These are phyloP conservation scores for Iris pallida DNA, from an alignment of 116 monocot species.

Conservation along the genomic window DNA sequence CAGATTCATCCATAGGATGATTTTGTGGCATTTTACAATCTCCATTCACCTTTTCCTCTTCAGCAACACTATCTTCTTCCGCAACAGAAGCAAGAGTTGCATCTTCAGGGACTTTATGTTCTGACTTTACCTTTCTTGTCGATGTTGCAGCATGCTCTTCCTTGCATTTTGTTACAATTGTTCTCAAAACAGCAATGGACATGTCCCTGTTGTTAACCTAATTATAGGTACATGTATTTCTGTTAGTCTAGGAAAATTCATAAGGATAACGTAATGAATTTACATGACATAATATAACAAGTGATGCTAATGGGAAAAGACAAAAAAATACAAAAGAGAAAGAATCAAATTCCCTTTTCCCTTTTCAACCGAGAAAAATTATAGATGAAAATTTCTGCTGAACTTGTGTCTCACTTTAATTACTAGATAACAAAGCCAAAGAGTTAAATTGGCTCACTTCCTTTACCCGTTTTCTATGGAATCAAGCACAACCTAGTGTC, in stretches of 20 bases:
- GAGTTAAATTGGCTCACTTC: too few species aligned
- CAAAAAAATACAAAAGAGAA: too few species aligned
- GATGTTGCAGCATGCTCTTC: slow-evolving; percentile 59
- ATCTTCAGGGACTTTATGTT: slow-evolving; percentile 14
- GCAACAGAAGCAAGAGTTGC: slow-evolving; percentile 15
- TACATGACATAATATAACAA: too few species aligned
- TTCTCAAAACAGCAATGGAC: slow-evolving; percentile 80
- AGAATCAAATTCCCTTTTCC: too few species aligned
- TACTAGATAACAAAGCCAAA: too few species aligned
- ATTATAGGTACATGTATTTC: slow-evolving; percentile 8
- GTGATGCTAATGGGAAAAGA: too few species aligned
- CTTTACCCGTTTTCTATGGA: too few species aligned
- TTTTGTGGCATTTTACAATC: slow-evolving; percentile 8
- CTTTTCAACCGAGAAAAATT: too few species aligned
- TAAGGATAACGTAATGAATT: too few species aligned
- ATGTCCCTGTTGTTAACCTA: slow-evolving; percentile 90
- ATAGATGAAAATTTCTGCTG: too few species aligned
- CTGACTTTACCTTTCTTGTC: slow-evolving; percentile 33
- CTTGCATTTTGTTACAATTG: slow-evolving; percentile 46
- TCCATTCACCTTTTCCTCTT: slow-evolving; percentile 24
- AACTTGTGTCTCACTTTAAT: too few species aligned
- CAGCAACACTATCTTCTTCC: slow-evolving; percentile 1
- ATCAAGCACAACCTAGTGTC: too few species aligned
- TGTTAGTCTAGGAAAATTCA: neutral
- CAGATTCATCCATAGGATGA: slow-evolving; percentile 13